Base-by-base conservation (phyloP, 2,329 filamentous ascomycete genomes). In the Paraconiothyrium sp. region DNA sequence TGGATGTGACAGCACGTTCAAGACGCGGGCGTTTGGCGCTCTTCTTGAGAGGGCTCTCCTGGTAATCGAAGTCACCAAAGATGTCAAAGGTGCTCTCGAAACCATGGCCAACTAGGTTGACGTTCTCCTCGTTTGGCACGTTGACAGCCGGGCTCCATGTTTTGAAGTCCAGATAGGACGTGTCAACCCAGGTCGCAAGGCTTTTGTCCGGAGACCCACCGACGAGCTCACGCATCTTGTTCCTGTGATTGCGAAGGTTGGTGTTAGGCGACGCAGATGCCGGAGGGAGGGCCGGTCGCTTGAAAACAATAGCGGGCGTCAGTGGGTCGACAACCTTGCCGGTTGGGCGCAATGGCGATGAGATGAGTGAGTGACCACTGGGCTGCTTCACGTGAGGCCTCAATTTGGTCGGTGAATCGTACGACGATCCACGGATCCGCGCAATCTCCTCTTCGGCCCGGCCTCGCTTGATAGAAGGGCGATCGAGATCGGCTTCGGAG, bases 371-470 rank as follows among this genome's bases (percentile, higher is more conserved):
- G 24, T 71, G 67, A 46, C 60, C 68, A 54, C 60, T 67, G 10
- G 78, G 73, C 49, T 86, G 85, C 39, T 84, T 83, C 63, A 84
- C 81, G 59, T 82, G 82, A 13, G 86, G 84, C 46, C 89, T 85
- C 69, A 82, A 80, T 80, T 92, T 93, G 54, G 89, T 92, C 4
- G 95, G 95, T 73, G 94, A 98, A 72, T 97, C 94, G 72, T 94
- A 94, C 1, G 93, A 97, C 1, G 94, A 97, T 64, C 92, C 92
- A 67, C 95, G 91, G 57, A 98, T 90, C 44, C 94, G 92, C 49
- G 92, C 92, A 82, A 99, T 97, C 79, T 97, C 95, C 72, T 96
- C 94, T 78, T 98, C 95, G 16, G 95, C 95, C 63, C 94, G 91
- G 34, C 94, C 94, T 62, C 92, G 90, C 82, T 94, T 96, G 71